A percentile compares a stretch with the other conserved stretches of the same genome.
These are phyloP conservation scores for Talaromyces sp. DNA, from an alignment of 2,329 filamentous ascomycete species.

Conservation along the genomic window DNA sequence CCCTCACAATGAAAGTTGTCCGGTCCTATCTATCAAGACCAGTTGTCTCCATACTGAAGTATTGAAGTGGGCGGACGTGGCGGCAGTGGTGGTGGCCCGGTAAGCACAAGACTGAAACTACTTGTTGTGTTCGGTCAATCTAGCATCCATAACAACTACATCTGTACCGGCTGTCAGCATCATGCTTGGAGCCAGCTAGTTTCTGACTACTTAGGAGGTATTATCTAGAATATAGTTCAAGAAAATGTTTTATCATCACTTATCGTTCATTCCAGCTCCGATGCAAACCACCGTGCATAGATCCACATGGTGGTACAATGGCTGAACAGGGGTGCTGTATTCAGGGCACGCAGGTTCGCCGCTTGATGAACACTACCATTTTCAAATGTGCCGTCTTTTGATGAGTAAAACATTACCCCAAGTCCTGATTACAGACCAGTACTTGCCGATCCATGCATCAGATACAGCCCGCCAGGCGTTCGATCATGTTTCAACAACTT, in stretches of 20 bases:
- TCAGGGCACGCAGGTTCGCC: no score
- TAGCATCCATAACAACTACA: not conserved
- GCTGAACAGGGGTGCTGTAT: no score
- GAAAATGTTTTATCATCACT: no score
- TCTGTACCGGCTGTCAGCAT: slow-evolving; percentile 1
- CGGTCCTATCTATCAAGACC: not conserved
- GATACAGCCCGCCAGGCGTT: no score
- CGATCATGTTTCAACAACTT: no score
- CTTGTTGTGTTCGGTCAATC: slow-evolving; percentile 6
- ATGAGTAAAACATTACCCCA: no score
- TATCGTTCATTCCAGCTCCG: not conserved
- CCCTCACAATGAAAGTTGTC: not conserved
- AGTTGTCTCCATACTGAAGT: not conserved
- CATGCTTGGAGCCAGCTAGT: not conserved
- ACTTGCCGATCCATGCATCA: no score
- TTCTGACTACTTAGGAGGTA: slow-evolving; percentile 1
- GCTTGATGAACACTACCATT: no score
- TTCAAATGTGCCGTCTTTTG: no score
- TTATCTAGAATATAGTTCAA: slow-evolving; percentile 1
- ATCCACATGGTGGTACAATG: no score
- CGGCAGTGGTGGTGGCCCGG: not conserved
- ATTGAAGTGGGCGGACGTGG: not conserved
- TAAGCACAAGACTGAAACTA: not conserved
- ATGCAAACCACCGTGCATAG: no score
- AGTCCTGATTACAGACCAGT: no score